phyloP scores from a whole-genome alignment of 2,329 filamentous ascomycete genomes.

The Epichloe brachyelytri region DNA sequence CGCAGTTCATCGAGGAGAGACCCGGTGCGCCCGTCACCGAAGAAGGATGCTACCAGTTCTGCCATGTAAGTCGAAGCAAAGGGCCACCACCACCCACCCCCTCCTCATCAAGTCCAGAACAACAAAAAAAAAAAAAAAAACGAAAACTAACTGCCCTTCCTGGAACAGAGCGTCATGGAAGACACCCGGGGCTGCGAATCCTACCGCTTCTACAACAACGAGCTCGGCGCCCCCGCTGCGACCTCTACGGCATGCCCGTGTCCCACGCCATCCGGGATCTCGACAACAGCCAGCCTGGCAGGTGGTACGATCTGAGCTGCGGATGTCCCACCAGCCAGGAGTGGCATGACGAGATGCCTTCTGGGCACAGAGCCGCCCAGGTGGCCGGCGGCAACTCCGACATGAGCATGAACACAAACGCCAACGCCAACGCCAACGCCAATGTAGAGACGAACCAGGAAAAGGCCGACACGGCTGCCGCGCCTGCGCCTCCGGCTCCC shows the following conservation, averaged over 20 bases:
- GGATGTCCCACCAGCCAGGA: constrained; percentile 18
- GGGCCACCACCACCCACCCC: too few species aligned
- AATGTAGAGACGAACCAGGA: background rate
- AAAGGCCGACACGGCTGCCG: background rate
- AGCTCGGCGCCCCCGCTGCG: constrained; percentile 20
- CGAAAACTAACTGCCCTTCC: background rate
- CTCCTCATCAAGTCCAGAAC: too few species aligned
- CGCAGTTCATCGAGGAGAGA: constrained; percentile 24
- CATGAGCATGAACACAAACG: too few species aligned
- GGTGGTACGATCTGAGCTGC: constrained; percentile 25
- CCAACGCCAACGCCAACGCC: background rate
- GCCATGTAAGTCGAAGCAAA: constrained; percentile 16
- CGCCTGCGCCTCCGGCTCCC: background rate
- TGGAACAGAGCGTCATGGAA: constrained; percentile 17
- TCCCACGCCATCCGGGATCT: constrained; percentile 17
- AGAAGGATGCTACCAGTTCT: constrained; percentile 30
- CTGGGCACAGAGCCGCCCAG: background rate
- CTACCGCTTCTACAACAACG: constrained; percentile 23
- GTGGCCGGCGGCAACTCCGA: too few species aligned
- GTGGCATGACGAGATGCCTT: constrained; percentile 5
- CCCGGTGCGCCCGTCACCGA: constrained; percentile 21
- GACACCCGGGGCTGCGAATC: constrained; percentile 21
- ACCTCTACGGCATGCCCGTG: constrained; percentile 22
- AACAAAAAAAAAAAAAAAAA: too few species aligned
- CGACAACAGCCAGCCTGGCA: constrained; percentile 15